phyloP scores from a whole-genome alignment of 495 filamentous ascomycete genomes.

The Aspergillus panamensis region DNA sequence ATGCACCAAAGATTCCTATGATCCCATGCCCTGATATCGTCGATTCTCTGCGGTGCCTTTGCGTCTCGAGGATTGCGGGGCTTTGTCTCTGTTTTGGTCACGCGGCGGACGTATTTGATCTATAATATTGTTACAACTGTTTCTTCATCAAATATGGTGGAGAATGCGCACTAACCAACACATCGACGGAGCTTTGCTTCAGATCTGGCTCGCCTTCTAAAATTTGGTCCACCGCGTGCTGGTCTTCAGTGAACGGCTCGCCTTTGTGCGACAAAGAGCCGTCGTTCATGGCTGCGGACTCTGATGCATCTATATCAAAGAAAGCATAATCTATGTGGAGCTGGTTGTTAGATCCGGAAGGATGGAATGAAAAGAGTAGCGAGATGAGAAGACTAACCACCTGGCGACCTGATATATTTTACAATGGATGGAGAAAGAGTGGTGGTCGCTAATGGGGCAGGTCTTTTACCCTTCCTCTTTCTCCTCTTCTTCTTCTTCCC shows the following conservation, averaged over 20 bases:
- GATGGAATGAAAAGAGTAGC: background rate
- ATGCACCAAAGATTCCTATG: conserved; percentile 23
- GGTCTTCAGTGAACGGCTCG: background rate
- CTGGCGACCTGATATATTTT: conserved; percentile 18
- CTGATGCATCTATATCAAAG: conserved; percentile 15
- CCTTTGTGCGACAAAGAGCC: background rate
- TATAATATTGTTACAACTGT: conserved; percentile 5
- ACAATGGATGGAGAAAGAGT: conserved; percentile 1
- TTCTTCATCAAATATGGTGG: background rate
- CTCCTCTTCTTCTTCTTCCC: conserved; percentile 4
- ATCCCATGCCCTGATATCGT: conserved; percentile 19
- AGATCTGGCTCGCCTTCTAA: background rate
- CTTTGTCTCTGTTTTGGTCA: conserved; percentile 18
- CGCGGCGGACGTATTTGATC: conserved; percentile 18
- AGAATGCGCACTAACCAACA: conserved; percentile 12
- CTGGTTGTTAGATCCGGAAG: background rate
- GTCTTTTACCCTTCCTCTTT: background rate
- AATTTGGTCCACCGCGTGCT: background rate
- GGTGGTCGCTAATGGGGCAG: background rate
- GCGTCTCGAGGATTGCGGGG: background rate
- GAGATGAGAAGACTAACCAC: conserved; percentile 12
- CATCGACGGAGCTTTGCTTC: conserved; percentile 1
- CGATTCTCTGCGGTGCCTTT: conserved; percentile 3
- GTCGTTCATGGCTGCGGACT: conserved; percentile 1
- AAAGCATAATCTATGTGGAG: conserved; percentile 16